A percentile compares a stretch with the other conserved stretches of the same genome.
Conservation (phyloP, 2,329 filamentous ascomycete genomes). For the Penicillium verrucosum region DNA sequence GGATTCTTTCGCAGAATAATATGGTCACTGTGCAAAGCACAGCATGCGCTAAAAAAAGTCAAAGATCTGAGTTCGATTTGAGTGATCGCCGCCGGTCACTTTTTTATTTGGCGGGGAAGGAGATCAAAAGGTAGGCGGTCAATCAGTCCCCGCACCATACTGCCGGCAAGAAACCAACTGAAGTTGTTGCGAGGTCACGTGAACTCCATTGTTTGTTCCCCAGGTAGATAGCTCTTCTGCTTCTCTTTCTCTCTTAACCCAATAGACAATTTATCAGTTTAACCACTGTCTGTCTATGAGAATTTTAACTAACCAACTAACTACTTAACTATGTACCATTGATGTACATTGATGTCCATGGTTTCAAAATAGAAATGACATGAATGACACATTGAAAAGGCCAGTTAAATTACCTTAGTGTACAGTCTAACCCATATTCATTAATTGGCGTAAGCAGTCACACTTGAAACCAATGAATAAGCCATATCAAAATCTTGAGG, state of each 20-base stretch:
- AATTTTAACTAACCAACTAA: too few relatives aligned
- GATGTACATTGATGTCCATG: not conserved
- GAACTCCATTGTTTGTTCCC: too few relatives aligned
- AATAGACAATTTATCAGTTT: too few relatives aligned
- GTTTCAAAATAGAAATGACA: not conserved
- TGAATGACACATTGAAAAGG: not conserved
- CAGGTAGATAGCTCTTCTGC: too few relatives aligned
- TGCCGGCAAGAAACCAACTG: constrained; percentile 3
- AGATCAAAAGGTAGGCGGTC: constrained; percentile 17
- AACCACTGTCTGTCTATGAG: too few relatives aligned
- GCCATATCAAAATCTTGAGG: not conserved
- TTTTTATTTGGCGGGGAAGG: constrained; percentile 23
- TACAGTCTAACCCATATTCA: not conserved
- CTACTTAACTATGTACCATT: not conserved
- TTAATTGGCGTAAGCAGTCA: not conserved
- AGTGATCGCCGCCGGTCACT: constrained; percentile 1
- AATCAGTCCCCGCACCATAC: constrained; percentile 5
- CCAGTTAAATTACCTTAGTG: not conserved
- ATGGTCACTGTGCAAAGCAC: constrained; percentile 28
- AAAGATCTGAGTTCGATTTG: not conserved
- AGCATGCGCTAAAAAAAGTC: constrained; percentile 17
- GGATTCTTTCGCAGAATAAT: not conserved
- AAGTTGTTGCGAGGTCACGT: not conserved
- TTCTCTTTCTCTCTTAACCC: too few relatives aligned
- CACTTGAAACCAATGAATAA: not conserved